phyloP scores from a whole-genome alignment of 805 yeast genomes.

The Cyberlindnera euphorbiae region DNA sequence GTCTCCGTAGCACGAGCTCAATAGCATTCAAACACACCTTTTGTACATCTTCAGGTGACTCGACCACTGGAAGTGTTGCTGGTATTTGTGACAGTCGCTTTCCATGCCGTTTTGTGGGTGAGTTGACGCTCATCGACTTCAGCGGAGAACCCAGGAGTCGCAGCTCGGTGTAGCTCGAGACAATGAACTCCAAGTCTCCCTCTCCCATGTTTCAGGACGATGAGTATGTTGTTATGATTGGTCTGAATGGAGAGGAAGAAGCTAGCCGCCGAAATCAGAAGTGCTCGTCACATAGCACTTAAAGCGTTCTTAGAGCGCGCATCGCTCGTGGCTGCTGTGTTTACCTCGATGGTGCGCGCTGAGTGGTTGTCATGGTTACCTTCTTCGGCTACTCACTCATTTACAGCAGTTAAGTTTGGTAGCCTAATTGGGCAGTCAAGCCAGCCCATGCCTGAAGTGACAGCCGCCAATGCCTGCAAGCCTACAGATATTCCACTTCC shows the following conservation, averaged over 20 bases:
- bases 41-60: constrained; percentile 15
- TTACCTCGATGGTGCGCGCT: too few species aligned
- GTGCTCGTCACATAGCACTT: not conserved
- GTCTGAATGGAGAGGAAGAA: not conserved
- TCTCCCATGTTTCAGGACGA: constrained; percentile 9
- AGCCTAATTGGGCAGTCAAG: not conserved
- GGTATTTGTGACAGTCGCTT: constrained; percentile 6
- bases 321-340: too few species aligned
- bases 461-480: not conserved
- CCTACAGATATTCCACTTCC: too few species aligned
- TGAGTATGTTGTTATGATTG: not conserved
- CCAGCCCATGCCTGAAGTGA: too few species aligned
- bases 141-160: constrained; percentile 19
- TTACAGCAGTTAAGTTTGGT: not conserved
- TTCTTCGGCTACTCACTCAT: too few species aligned
- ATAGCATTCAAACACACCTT: constrained; percentile 21
- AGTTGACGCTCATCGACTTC: constrained; percentile 18
- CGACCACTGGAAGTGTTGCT: constrained; percentile 1
- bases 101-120: constrained; percentile 19
- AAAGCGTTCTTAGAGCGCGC: too few species aligned
- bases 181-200: constrained; percentile 23
- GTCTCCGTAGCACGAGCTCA: constrained; percentile 17
- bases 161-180: constrained; percentile 21
- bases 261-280: not conserved
- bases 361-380: not conserved